Conservation (phyloP, 2,329 filamentous ascomycete species). For the Arthroderma uncinatum region DNA sequence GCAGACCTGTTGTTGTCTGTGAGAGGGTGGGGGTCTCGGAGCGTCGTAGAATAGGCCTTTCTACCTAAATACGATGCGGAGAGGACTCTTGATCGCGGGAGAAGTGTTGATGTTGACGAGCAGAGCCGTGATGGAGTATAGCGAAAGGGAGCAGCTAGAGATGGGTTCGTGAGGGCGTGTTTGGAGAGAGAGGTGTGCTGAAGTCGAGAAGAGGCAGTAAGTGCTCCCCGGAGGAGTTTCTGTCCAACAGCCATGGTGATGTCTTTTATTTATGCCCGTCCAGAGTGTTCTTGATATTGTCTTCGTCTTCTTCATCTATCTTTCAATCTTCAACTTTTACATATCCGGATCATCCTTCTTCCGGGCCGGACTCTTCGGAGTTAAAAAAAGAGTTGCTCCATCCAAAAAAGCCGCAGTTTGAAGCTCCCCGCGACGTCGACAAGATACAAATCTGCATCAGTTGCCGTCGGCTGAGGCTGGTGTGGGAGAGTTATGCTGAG, state of each 20-base stretch:
- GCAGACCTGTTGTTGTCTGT: slow-evolving; percentile 25
- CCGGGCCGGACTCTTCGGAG: background rate
- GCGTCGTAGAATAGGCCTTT: slow-evolving; percentile 12
- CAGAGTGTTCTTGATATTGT: background rate
- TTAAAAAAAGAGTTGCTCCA: background rate
- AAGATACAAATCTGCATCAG: background rate
- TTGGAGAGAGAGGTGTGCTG: background rate
- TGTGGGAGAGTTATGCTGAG: too few species aligned
- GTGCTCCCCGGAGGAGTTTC: slow-evolving; percentile 8
- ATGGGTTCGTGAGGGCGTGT: background rate
- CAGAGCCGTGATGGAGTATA: background rate
- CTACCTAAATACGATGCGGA: slow-evolving; percentile 20
- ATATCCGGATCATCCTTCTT: background rate
- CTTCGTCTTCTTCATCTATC: background rate
- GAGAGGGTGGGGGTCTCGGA: slow-evolving; percentile 22
- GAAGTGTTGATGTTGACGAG: background rate
- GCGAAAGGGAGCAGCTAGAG: background rate
- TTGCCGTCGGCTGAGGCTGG: too few species aligned
- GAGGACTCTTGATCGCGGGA: slow-evolving; percentile 6
- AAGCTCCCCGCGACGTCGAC: background rate
- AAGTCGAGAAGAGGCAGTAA: slow-evolving; percentile 2
- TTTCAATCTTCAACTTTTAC: too few species aligned
- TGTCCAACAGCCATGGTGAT: slow-evolving; percentile 10
- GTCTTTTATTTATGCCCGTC: too few species aligned
- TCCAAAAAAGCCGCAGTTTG: background rate